Evolutionary conservation across 768 basidiomycete genomes (phyloP).

Genomic region (Mycena capillaripes): DNA sequence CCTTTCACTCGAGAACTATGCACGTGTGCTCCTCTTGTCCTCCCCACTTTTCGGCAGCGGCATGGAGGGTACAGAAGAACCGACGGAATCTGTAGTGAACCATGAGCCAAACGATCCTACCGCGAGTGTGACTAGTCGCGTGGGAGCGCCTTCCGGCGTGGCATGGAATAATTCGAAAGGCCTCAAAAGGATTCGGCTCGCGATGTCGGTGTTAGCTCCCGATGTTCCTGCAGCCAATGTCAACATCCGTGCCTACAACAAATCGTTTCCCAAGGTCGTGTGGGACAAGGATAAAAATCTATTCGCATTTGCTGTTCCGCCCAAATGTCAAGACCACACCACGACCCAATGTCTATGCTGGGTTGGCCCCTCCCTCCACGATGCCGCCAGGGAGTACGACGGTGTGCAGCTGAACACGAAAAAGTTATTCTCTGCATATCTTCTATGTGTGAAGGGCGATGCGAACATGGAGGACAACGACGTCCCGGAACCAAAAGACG

Average conservation of each 20-base stretch:
- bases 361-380: constrained; percentile 9
- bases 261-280: not conserved
- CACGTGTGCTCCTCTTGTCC: not conserved
- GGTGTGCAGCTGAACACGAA: not conserved
- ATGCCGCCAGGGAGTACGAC: not conserved
- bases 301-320: constrained; percentile 10
- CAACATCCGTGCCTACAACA: constrained; percentile 2
- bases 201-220: not conserved
- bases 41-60: not conserved
- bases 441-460: not conserved
- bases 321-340: not conserved
- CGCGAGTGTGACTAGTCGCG: too few relatives aligned
- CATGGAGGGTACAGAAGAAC: too few relatives aligned
- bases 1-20: not conserved
- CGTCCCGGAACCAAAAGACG: not conserved
- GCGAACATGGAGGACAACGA: not conserved
- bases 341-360: constrained; percentile 6
- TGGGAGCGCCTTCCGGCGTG: too few relatives aligned
- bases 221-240: not conserved
- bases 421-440: constrained; percentile 2
- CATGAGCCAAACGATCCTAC: too few relatives aligned
- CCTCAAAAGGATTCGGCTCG: not conserved
- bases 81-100: too few relatives aligned
- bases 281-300: not conserved
- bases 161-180: not conserved